Conservation (phyloP, 2,329 filamentous ascomycete genomes). For the Cryphonectria carpinicola region DNA sequence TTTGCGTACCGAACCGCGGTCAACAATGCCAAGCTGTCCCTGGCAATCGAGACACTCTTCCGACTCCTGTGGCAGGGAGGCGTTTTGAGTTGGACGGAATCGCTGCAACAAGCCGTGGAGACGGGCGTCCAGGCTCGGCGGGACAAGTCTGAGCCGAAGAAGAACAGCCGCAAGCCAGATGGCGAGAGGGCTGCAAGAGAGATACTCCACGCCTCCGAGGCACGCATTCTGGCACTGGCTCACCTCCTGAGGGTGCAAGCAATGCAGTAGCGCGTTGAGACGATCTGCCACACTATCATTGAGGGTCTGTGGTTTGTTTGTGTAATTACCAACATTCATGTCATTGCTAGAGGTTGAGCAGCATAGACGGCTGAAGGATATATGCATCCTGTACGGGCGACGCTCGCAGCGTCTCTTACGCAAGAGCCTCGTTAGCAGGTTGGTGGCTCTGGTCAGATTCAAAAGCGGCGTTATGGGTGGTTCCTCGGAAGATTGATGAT, state of each 20-base stretch:
- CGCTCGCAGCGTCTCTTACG: not conserved
- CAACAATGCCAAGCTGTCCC: constrained; percentile 74
- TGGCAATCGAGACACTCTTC: constrained; percentile 69
- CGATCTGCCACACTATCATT: too few relatives aligned
- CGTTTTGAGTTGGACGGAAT: constrained; percentile 40
- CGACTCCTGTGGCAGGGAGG: constrained; percentile 52
- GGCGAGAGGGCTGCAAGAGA: constrained; percentile 24
- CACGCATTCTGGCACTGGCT: constrained; percentile 19
- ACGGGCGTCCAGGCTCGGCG: constrained; percentile 54
- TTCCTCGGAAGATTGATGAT: not conserved
- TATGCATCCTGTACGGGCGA: not conserved
- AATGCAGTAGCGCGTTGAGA: not conserved
- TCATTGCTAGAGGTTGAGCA: constrained; percentile 1
- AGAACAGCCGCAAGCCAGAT: constrained; percentile 36
- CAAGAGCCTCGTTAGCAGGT: not conserved
- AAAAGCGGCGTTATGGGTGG: constrained; percentile 9
- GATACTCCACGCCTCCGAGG: constrained; percentile 23
- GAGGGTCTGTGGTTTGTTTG: not conserved
- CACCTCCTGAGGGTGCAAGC: constrained; percentile 17
- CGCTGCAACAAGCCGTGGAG: constrained; percentile 46
- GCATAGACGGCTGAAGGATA: not conserved
- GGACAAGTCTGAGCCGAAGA: constrained; percentile 50
- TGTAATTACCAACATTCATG: not conserved
- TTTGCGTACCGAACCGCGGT: constrained; percentile 65
- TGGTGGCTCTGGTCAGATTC: not conserved